Evolutionary conservation across 169 alveolate genomes (phyloP), one percentile per base, ranked within the genome.

Genomic region (Cryptosporidium viatorum): DNA sequence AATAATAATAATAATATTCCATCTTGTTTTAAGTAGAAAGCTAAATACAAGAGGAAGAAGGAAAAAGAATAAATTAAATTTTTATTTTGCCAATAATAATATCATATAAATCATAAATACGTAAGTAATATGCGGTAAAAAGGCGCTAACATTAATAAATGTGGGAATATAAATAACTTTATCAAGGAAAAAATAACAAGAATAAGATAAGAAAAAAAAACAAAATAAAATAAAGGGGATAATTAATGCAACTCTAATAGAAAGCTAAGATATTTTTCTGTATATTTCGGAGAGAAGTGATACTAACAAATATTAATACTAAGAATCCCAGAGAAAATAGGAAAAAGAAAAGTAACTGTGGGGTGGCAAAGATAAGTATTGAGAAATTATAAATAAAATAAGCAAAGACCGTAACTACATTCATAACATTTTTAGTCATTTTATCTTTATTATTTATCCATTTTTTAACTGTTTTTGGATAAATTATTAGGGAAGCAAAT

Each of bases 121-220:
- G 71, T 65, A 62, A 62, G 37, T 62, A 35, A 65, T 65, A 43
- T 65, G 71, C 71, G 71, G 71, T 65, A 65, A 65, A 65, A 55
- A 35, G 71, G 71, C 71, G 71, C 71, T 29, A 65, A 65, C 52
- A 10, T 1, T 23, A 31, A 10, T 12, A 65, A 65, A 35, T 65
- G 71, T 65, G 71, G 71, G 52, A 65, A 37, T 37, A 14, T 29
- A 35, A 41, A 33, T 5, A 31, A 35, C 50, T 48, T 48, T 48
- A 55, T 55, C 31, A 55, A 55, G 37, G 37, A 6, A 55, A 55
- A 23, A 33, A 65, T 31, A 33, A 31, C 5, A 62, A 35, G 43
- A 37, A 29, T 33, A 65, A 18, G 71, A 26, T 33, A n/a, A 55
- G 23, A 26, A 65, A 37, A 37, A 33, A 18, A 65, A 37, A 7